These are phyloP conservation scores for Trichocladium uniseriatum DNA, from an alignment of 495 filamentous ascomycete species.

Conservation along the genomic window DNA sequence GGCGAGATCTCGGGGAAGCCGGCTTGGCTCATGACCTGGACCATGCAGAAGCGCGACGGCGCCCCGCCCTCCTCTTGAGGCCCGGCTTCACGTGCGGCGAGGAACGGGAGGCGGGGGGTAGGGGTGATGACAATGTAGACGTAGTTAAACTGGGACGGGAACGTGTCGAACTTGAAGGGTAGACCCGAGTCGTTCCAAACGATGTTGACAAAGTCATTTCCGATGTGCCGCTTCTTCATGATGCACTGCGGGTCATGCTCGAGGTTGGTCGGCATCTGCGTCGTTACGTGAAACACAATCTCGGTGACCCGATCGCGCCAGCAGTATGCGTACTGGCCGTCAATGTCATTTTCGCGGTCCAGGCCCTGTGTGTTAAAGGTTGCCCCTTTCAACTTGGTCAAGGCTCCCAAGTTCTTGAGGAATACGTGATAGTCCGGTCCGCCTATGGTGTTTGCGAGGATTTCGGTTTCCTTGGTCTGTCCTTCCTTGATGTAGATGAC, in stretches of 20 bases:
- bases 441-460: constrained; percentile 74
- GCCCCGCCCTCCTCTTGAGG: constrained; percentile 23
- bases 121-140: constrained; percentile 95
- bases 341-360: constrained; percentile 61
- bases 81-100: constrained; percentile 37
- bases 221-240: constrained; percentile 89
- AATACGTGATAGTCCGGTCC: constrained; percentile 80
- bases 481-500: constrained; percentile 83
- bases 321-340: constrained; percentile 79
- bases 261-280: constrained; percentile 88
- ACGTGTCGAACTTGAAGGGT: constrained; percentile 82
- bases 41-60: constrained; percentile 59
- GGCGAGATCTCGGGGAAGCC: constrained; percentile 87
- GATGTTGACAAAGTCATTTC: constrained; percentile 97
- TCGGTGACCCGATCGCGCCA: constrained; percentile 94
- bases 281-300: constrained; percentile 89
- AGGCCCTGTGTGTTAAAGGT: constrained; percentile 90
- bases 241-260: constrained; percentile 64
- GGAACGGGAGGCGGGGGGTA: constrained; percentile 56
- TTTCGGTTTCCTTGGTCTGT: constrained; percentile 71
- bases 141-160: constrained; percentile 87
- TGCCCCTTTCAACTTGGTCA: constrained; percentile 68
- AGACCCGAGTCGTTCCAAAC: constrained; percentile 91
- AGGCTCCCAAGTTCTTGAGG: constrained; percentile 65
- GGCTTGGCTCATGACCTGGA: constrained; percentile 72